Base-by-base conservation (phyloP, 2,329 filamentous ascomycete species). In the Nemania bipapillata region DNA sequence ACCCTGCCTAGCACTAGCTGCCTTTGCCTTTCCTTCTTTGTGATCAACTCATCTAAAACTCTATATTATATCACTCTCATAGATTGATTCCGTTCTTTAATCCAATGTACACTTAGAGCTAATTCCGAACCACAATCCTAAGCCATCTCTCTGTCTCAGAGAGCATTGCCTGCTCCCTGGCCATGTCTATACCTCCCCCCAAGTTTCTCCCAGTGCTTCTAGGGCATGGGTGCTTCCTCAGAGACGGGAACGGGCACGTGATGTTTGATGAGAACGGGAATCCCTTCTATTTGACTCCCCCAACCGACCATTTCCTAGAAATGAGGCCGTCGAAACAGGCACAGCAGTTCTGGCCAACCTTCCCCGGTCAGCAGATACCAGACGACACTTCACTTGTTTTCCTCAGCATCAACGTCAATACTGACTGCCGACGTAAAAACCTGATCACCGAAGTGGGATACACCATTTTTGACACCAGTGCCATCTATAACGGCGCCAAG, bases 381-480 rank as follows among this genome's bases (percentile, higher is more conserved):
- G 24, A 17, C 4, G 28, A 42, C 4, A 50, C 50, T 12, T 59
- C 68, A 8, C n/a, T 72, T n/a, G 70, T 72, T 3, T 32, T 72
- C 28, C 35, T 72, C n/a, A 57, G 53, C 42, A 37, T 68, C 26
- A n/a, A 22, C 26, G 56, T 64, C 32, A 65, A 65, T 17, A 65
- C 62, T 1, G 32, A 62, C 11, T 72, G 70, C 11, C 30, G 66
- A 8, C 55, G 63, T 6, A 3, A 8, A 1, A 30, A 63, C 5
- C 20, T 57, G 0, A 45, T 72, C 22, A 72, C 70, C 0, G 68
- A 72, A 20, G 40, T 70, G 17, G 70, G 68, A 15, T 72, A 56
- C 12, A 70, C 70, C 1, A 58, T 70, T 1, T 70, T 32, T 12
- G 68, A 72, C 26, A 70, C 58, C 6, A 53, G 55, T 7, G 40